Base-by-base conservation (phyloP, 345 rosid species). In the Salix viminalis region DNA sequence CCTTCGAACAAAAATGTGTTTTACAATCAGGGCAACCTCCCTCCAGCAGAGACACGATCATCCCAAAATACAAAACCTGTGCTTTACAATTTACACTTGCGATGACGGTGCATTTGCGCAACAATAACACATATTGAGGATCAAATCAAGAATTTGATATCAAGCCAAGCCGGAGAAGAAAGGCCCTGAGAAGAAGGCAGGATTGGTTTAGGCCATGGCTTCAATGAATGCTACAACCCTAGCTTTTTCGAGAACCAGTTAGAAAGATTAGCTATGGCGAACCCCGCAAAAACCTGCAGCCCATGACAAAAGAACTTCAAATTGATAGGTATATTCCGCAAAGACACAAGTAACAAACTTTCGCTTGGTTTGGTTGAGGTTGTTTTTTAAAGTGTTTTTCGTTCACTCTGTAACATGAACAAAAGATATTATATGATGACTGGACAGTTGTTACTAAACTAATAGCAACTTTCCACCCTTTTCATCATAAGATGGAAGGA, bases 261-360 rank as follows among this genome's bases (percentile, higher is more conserved):
- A 4, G 97, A 86, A 65, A 91, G 74, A 83, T 95, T 95, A 2
- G 96, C 99, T 80, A 93, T 93, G 80, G 93, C 89, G 75, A 95
- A 95, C 77, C 99, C 98, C 58, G 89, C 93, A 76, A 95, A 95
- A n/a, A 93, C 99, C 98, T 91, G 93, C 78, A 64, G 56, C 50
- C 70, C 11, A 66, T 30, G 61, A 50, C 18, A 6, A 21, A 73
- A 34, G 69, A n/a, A 69, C 24, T 26, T 76, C 67, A 74, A 18
- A 6, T 50, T n/a, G 75, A 11, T 26, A 24, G 67, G 56, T 26
- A 5, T 15, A 50, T 23, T n/a, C 7, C 7, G 19, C 23, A 73
- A 39, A 28, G 52, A 7, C 34, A 61, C 36, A 4, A 21, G 2
- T 7, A 30, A 8, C 19, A 41, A 58, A 5, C 48, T 58, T 30